Base-by-base conservation (phyloP, 108 stramenopile genomes). In the Cyclotella cryptica region DNA sequence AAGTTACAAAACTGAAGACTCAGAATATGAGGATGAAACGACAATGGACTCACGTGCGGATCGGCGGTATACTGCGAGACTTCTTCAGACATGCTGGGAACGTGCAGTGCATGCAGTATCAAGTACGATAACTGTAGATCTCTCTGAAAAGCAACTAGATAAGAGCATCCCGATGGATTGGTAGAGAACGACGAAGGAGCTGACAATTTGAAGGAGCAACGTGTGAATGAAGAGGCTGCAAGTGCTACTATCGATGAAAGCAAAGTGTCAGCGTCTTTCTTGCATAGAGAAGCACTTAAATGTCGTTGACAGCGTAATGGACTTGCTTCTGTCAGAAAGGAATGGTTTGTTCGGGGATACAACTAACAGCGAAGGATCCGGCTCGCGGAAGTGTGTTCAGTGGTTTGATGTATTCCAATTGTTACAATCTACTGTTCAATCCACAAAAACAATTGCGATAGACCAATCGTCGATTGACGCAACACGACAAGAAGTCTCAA, bases 41-140 rank as follows among this genome's bases (percentile, higher is more conserved):
- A 10, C 13, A 1, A 27, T 13, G 1, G 22, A 24, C 21, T 47
- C 45, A 27, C 27, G 2, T 10, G 24, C 44, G 2, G 73, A 49
- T 27, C 49, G 49, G 35, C 57, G 66, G 19, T 75, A 66, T 26
- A 66, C 74, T 30, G 30, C 51, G 28, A 12, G 2, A 26, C 77
- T 78, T 21, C 18, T 78, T 18, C 77, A 78, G 22, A 44, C 61
- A 54, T 78, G 77, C 52, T 78, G 77, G 77, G 77, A 78, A 19
- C 69, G 77, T 18, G 69, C 77, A 65, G 77, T 71, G 9, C 69
- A 71, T 71, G 69, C 69, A 30, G 77, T 44, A 15, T 78, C 77
- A 29, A 78, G 51, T 57, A 64, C 69, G 29, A 10, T 78, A 8
- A 43, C 70, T 42, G 61, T 63, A 5, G 0, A 26, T 61, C 41